Percentiles rank a stretch among this genome's conserved stretches.
These are phyloP conservation scores for Coniferiporia sulphurascens DNA, from an alignment of 1,284 basidiomycete species.

Conservation along the genomic window DNA sequence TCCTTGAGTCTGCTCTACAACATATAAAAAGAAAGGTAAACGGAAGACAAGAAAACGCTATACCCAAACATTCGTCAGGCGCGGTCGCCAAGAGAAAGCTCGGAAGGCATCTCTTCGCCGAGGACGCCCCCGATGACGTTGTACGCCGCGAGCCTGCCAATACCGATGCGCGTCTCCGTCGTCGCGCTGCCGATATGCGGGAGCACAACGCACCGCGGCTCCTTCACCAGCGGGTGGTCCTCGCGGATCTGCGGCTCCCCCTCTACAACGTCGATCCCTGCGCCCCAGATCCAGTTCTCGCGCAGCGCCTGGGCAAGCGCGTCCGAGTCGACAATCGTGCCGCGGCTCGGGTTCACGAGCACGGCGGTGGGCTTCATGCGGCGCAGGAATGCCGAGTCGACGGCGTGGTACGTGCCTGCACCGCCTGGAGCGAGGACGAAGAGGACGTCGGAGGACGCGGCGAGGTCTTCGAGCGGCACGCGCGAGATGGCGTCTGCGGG, in stretches of 20 bases:
- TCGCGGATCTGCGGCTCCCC: constrained; percentile 78
- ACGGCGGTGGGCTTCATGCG: constrained; percentile 84
- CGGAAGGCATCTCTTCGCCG: constrained; percentile 51
- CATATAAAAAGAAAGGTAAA: background rate
- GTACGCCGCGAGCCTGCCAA: constrained; percentile 71
- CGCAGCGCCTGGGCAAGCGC: constrained; percentile 80
- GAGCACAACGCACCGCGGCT: constrained; percentile 71
- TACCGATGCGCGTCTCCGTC: constrained; percentile 75
- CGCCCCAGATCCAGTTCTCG: constrained; percentile 81
- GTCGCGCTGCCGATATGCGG: constrained; percentile 93
- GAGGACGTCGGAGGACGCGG: constrained; percentile 72
- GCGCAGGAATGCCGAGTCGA: constrained; percentile 67
- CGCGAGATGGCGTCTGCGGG: constrained; percentile 41
- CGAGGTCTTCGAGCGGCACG: constrained; percentile 63
- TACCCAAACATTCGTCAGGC: background rate
- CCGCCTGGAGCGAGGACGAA: constrained; percentile 85
- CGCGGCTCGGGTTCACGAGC: constrained; percentile 77
- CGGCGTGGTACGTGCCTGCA: constrained; percentile 63
- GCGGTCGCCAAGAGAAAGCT: constrained; percentile 33
- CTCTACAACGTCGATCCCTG: constrained; percentile 91
- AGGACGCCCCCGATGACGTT: constrained; percentile 56
- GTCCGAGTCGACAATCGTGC: constrained; percentile 83
- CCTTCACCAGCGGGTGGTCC: constrained; percentile 77
- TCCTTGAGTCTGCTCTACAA: background rate
- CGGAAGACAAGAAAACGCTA: no score